phyloP scores from a whole-genome alignment of 169 alveolate genomes.

The Sarcocystis neurona region DNA sequence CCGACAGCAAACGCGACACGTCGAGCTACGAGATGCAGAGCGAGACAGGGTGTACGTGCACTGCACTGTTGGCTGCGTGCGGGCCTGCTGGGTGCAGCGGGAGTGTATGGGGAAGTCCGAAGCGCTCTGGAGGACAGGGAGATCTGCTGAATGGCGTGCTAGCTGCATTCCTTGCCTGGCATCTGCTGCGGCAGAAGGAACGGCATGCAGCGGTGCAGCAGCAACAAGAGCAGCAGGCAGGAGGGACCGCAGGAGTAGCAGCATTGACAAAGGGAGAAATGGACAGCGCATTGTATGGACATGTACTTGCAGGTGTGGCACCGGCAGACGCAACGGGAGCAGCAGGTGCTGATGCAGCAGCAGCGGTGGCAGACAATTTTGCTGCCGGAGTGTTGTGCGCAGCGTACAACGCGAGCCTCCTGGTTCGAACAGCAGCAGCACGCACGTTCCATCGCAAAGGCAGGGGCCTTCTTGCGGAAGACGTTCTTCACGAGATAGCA shows the following conservation, averaged over 20 bases:
- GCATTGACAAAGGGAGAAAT: background rate
- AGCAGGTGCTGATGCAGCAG: background rate
- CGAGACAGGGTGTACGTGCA: no score
- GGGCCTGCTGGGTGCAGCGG: background rate
- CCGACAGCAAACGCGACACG: no score
- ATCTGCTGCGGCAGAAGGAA: background rate
- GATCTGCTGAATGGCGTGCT: slow-evolving; percentile 47
- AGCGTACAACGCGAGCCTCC: slow-evolving; percentile 24
- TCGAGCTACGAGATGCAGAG: no score
- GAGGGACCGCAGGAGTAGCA: background rate
- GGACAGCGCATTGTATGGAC: background rate
- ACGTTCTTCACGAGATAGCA: no score
- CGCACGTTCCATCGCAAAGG: slow-evolving; percentile 39
- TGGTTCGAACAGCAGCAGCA: slow-evolving; percentile 38
- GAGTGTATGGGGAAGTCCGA: slow-evolving; percentile 43
- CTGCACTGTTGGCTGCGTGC: slow-evolving; percentile 6
- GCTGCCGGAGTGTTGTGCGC: slow-evolving; percentile 9
- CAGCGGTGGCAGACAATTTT: background rate
- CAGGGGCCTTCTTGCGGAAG: slow-evolving; percentile 16
- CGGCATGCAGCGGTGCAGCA: background rate
- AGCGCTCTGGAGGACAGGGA: slow-evolving; percentile 59
- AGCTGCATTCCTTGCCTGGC: slow-evolving; percentile 42
- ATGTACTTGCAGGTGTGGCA: background rate
- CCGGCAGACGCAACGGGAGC: background rate
- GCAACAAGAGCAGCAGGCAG: background rate